A percentile compares a stretch with the other conserved stretches of the same genome.
Evolutionary conservation across 2,329 filamentous ascomycete species (phyloP).

Genomic region (Sclerotinia borealis): DNA sequence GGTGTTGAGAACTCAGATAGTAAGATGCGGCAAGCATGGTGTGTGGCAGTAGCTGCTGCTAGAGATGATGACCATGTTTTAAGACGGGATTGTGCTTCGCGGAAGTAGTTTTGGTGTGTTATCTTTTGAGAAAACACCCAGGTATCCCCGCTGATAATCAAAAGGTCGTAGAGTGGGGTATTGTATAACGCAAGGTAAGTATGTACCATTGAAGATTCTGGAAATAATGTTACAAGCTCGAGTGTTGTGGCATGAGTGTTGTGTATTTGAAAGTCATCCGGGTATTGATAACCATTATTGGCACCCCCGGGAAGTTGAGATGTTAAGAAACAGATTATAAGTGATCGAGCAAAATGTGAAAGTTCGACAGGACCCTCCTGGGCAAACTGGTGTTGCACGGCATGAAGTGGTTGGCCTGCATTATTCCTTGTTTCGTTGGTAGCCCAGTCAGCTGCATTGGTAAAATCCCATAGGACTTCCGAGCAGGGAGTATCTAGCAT

Average conservation of each 20-base stretch:
- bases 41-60: constrained; percentile 40
- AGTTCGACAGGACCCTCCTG: constrained; percentile 11
- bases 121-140: constrained; percentile 54
- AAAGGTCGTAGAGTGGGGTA: constrained; percentile 51
- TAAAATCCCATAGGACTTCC: constrained; percentile 45
- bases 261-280: constrained; percentile 14
- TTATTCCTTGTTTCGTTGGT: constrained; percentile 15
- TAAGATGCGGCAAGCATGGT: constrained; percentile 48
- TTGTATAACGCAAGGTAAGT: constrained; percentile 52
- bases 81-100: constrained; percentile 43
- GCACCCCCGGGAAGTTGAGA: constrained; percentile 24
- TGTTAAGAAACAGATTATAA: constrained; percentile 25
- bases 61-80: constrained; percentile 41
- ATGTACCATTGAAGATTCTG: constrained; percentile 41
- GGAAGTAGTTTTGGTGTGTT: constrained; percentile 38
- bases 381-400: constrained; percentile 15
- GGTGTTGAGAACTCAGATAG: constrained; percentile 38
- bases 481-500: constrained; percentile 30
- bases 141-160: constrained; percentile 52
- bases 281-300: constrained; percentile 31
- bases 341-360: constrained; percentile 22
- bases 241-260: constrained; percentile 13
- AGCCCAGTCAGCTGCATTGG: constrained; percentile 42
- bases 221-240: constrained; percentile 36
- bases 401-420: constrained; percentile 15